These are phyloP conservation scores for Amanita fuliginea DNA, from an alignment of 768 basidiomycete species.

Conservation along the genomic window DNA sequence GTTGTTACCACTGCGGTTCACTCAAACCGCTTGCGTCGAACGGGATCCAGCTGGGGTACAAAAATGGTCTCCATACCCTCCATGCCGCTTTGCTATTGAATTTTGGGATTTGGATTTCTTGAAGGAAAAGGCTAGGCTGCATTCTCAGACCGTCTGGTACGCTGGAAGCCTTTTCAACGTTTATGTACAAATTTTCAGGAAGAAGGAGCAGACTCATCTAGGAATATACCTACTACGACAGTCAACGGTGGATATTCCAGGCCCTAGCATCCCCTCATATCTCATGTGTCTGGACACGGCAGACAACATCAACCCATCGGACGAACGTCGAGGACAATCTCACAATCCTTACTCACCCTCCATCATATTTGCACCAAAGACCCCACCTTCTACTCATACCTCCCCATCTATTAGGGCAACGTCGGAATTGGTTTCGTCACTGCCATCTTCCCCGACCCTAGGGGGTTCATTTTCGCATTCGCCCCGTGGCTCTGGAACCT, in stretches of 20 bases:
- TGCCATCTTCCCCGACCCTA: slow-evolving; percentile 3
- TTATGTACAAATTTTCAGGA: slow-evolving; percentile 80
- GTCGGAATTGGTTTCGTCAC: slow-evolving; percentile 1
- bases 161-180: slow-evolving; percentile 84
- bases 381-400: slow-evolving; percentile 10
- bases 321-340: background rate
- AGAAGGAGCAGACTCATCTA: slow-evolving; percentile 64
- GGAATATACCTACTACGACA: slow-evolving; percentile 88
- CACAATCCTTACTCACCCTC: slow-evolving; percentile 9
- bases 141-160: slow-evolving; percentile 84
- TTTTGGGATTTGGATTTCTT: slow-evolving; percentile 81
- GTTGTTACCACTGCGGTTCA: slow-evolving; percentile 34
- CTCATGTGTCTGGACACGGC: slow-evolving; percentile 4
- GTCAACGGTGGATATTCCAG: slow-evolving; percentile 71
- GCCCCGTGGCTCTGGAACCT: slow-evolving; percentile 1
- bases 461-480: slow-evolving; percentile 4
- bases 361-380: slow-evolving; percentile 8
- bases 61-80: slow-evolving; percentile 63
- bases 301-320: background rate
- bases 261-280: slow-evolving; percentile 42
- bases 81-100: slow-evolving; percentile 79
- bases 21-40: slow-evolving; percentile 28
- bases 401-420: slow-evolving; percentile 11
- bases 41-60: slow-evolving; percentile 33
- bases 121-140: slow-evolving; percentile 74